phyloP scores from a whole-genome alignment of 75 land plant species.

The Selaginella tamariscina region DNA sequence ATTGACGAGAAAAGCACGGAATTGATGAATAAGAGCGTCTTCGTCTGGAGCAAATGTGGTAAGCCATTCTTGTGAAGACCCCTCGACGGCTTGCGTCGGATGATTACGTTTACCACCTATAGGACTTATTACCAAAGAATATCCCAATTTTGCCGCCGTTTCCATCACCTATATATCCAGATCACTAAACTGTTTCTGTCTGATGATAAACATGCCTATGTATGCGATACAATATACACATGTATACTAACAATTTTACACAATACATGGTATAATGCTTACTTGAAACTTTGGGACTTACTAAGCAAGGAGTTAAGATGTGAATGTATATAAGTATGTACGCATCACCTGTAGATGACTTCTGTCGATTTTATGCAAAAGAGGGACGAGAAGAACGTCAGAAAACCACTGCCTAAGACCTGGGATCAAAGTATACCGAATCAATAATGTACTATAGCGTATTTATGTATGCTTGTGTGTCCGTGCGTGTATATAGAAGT shows the following conservation, averaged over 20 bases:
- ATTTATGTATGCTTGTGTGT: no score
- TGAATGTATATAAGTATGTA: neutral
- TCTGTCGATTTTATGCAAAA: slow-evolving; percentile 62
- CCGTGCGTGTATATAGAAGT: no score
- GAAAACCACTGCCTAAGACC: slow-evolving; percentile 98
- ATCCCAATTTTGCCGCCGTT: slow-evolving; percentile 66
- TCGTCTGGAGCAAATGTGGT: slow-evolving; percentile 63
- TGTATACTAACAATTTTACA: no score
- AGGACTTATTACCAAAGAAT: slow-evolving; percentile 44
- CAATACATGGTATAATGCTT: neutral
- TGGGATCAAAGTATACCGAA: no score
- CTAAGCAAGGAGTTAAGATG: neutral
- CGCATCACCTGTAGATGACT: slow-evolving; percentile 73
- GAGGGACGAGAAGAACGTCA: slow-evolving; percentile 58
- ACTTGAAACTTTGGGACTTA: neutral
- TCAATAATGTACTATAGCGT: no score
- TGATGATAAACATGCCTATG: no score
- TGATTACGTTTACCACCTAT: slow-evolving; percentile 41
- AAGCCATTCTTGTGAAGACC: slow-evolving; percentile 60
- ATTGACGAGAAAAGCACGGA: slow-evolving; percentile 66
- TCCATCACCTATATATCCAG: slow-evolving; percentile 78
- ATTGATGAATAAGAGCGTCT: slow-evolving; percentile 80
- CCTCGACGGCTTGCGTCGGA: slow-evolving; percentile 21
- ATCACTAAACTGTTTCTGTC: no score
- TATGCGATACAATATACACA: no score